Evolutionary conservation across 345 rosid genomes (phyloP).

Genomic region (Passiflora organensis): DNA sequence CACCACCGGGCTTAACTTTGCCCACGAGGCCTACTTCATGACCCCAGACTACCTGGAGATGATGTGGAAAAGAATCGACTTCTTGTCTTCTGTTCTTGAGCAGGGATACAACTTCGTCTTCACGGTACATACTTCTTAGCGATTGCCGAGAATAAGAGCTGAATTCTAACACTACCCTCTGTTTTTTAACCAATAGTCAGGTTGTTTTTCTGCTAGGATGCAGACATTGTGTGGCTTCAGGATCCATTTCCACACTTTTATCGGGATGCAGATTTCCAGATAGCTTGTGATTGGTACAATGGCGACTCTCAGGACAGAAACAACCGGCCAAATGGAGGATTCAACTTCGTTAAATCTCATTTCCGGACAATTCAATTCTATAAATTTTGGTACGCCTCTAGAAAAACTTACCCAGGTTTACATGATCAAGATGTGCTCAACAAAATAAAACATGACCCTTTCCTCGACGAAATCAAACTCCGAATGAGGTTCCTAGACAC

Average conservation of each 20-base stretch:
- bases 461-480: slow-evolving; percentile 32
- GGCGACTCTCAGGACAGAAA: slow-evolving; percentile 37
- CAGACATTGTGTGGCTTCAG: slow-evolving; percentile 74
- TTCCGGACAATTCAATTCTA: slow-evolving; percentile 48
- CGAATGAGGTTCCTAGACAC: slow-evolving; percentile 60
- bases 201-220: slow-evolving; percentile 51
- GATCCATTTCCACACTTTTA: slow-evolving; percentile 65
- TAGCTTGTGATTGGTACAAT: slow-evolving; percentile 57
- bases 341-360: slow-evolving; percentile 55
- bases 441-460: slow-evolving; percentile 42
- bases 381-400: slow-evolving; percentile 65
- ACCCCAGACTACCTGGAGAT: slow-evolving; percentile 45
- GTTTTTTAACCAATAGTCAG: no score
- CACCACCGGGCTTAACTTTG: slow-evolving; percentile 31
- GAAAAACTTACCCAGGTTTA: slow-evolving; percentile 31
- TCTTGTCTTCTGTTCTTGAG: slow-evolving; percentile 39
- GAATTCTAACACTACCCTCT: no score
- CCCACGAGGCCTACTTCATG: slow-evolving; percentile 51
- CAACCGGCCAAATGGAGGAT: slow-evolving; percentile 69
- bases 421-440: slow-evolving; percentile 86
- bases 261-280: slow-evolving; percentile 62
- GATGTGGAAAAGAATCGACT: slow-evolving; percentile 70
- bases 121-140: slow-evolving; percentile 46
- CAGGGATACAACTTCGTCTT: slow-evolving; percentile 59
- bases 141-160: no score